Percentiles rank a stretch among this genome's conserved stretches.
These are phyloP conservation scores for Balansia obtecta DNA, from an alignment of 2,329 filamentous ascomycete genomes.

Conservation along the genomic window DNA sequence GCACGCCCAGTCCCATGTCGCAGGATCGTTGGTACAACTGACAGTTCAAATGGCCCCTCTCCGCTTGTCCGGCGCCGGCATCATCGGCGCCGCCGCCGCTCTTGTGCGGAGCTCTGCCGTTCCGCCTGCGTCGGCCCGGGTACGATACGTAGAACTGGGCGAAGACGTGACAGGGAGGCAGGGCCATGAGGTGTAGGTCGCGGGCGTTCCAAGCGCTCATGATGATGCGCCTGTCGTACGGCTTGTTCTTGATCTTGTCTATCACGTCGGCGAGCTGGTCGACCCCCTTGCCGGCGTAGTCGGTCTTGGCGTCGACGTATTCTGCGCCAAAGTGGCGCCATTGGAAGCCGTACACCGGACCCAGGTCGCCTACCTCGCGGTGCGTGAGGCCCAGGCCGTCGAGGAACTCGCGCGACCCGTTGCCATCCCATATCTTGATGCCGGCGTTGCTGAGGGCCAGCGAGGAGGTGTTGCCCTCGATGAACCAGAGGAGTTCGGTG, in stretches of 20 bases:
- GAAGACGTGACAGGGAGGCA: conserved; percentile 96
- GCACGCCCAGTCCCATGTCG: conserved; percentile 94
- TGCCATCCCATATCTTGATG: conserved; percentile 97
- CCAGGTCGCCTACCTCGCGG: conserved; percentile 77
- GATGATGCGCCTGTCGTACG: conserved; percentile 83
- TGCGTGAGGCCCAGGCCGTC: conserved; percentile 72
- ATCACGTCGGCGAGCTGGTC: conserved; percentile 91
- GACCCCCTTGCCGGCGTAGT: conserved; percentile 81
- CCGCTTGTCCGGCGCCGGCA: conserved; percentile 3
- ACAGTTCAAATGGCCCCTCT: conserved; percentile 65
- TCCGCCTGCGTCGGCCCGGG: conserved; percentile 27
- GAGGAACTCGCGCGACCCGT: conserved; percentile 81
- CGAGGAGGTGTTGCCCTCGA: conserved; percentile 73
- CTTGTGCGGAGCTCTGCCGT: background rate
- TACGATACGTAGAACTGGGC: conserved; percentile 89
- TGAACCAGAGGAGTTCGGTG: conserved; percentile 91
- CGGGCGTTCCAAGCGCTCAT: conserved; percentile 88
- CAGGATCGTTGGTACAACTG: conserved; percentile 88
- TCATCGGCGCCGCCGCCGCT: background rate
- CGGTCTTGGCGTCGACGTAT: conserved; percentile 64
- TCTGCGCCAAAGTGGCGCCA: conserved; percentile 96
- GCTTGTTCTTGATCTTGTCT: conserved; percentile 67
- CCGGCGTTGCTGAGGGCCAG: conserved; percentile 62
- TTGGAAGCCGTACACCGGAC: conserved; percentile 95
- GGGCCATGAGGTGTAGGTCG: conserved; percentile 75